A percentile compares a stretch with the other conserved stretches of the same genome.
Evolutionary conservation across 2,329 filamentous ascomycete species (phyloP).

Genomic region (Oidium heveae): DNA sequence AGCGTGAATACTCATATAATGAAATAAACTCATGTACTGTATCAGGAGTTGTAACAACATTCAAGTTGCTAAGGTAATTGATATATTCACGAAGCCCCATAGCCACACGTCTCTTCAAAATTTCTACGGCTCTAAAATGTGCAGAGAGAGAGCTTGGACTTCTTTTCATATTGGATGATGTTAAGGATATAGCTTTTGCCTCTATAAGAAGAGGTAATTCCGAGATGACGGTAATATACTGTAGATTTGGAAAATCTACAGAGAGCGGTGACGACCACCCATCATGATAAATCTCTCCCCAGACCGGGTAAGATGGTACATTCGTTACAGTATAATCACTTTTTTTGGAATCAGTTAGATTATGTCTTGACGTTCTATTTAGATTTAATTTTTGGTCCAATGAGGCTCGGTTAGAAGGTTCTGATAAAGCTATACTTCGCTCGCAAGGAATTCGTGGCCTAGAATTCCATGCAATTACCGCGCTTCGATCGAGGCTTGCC

Average conservation of each 20-base stretch:
- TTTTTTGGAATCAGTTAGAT: background rate
- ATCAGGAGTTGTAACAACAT: constrained; percentile 30
- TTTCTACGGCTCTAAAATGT: constrained; percentile 39
- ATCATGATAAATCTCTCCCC: constrained; percentile 64
- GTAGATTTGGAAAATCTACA: constrained; percentile 50
- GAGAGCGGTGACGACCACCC: constrained; percentile 72
- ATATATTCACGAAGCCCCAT: constrained; percentile 67
- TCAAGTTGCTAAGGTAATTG: constrained; percentile 38
- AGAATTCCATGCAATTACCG: constrained; percentile 55
- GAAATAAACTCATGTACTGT: constrained; percentile 36
- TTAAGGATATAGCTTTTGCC: constrained; percentile 73
- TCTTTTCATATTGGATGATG: constrained; percentile 26
- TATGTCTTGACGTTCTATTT: background rate
- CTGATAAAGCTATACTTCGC: constrained; percentile 8
- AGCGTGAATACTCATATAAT: constrained; percentile 65
- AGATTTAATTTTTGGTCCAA: background rate
- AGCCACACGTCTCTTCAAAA: constrained; percentile 42
- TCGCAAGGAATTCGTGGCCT: constrained; percentile 32
- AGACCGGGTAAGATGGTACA: constrained; percentile 19
- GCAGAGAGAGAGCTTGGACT: constrained; percentile 21
- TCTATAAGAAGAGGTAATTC: constrained; percentile 82
- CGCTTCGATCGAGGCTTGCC: constrained; percentile 48
- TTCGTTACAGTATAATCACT: constrained; percentile 1
- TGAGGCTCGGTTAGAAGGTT: constrained; percentile 3
- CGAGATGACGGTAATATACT: constrained; percentile 56